Evolutionary conservation across 2,329 filamentous ascomycete species (phyloP).

Genomic region (Paracoccidioides brasiliensis): DNA sequence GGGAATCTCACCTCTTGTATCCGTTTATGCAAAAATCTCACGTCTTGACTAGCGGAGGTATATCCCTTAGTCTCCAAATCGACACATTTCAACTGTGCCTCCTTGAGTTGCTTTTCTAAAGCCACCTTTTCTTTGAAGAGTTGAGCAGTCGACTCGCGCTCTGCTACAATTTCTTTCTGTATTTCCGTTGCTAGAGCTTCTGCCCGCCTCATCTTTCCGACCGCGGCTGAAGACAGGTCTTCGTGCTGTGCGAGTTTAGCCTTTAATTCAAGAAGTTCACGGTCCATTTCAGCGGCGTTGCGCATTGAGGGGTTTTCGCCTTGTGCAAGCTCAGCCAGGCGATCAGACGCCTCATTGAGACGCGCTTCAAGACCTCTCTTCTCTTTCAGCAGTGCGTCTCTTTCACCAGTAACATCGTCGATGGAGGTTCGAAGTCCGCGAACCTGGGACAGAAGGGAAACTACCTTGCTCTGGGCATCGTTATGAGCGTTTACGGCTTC

Average conservation of each 20-base stretch:
- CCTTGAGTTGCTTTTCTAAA: conserved; percentile 80
- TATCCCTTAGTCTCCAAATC: conserved; percentile 97
- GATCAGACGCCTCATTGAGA: conserved; percentile 73
- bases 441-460: conserved; percentile 79
- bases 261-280: conserved; percentile 79
- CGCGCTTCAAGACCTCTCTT: conserved; percentile 80
- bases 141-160: conserved; percentile 68
- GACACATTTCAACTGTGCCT: conserved; percentile 76
- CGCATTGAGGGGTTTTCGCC: conserved; percentile 79
- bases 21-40: conserved; percentile 84
- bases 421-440: conserved; percentile 68
- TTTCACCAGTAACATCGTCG: conserved; percentile 74
- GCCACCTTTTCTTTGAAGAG: conserved; percentile 82
- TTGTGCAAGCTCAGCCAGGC: conserved; percentile 74
- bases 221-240: conserved; percentile 77
- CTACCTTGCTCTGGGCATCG: conserved; percentile 86
- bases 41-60: conserved; percentile 84
- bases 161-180: conserved; percentile 79
- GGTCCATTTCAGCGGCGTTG: conserved; percentile 78
- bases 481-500: conserved; percentile 89
- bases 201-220: conserved; percentile 93
- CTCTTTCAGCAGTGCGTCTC: conserved; percentile 72
- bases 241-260: conserved; percentile 81
- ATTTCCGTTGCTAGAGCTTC: conserved; percentile 78
- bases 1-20: conserved; percentile 70